phyloP scores from a whole-genome alignment of 371 early-diverging fungal species.

The Mortierella sp. region DNA sequence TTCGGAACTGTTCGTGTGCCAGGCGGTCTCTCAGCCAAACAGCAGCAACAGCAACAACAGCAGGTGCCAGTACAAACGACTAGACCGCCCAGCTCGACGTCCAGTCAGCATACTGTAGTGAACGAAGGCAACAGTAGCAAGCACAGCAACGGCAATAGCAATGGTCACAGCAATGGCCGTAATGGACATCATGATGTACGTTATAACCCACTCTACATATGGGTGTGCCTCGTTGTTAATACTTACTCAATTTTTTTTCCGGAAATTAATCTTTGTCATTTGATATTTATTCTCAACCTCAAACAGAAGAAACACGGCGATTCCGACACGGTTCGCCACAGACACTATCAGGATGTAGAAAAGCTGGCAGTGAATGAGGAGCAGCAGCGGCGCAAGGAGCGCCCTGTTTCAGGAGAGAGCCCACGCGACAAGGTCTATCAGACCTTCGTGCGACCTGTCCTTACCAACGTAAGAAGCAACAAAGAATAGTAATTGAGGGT shows the following conservation, averaged over 20 bases:
- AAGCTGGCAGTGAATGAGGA: conserved; percentile 37
- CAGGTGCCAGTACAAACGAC: conserved; percentile 1
- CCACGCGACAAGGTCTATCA: conserved; percentile 52
- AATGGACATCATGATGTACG: conserved; percentile 20
- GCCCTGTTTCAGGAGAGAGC: conserved; percentile 28
- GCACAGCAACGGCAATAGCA: not conserved
- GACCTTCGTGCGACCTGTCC: conserved; percentile 50
- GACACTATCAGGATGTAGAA: conserved; percentile 32
- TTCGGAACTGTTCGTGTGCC: conserved; percentile 69
- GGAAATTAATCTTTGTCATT: not conserved
- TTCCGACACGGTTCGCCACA: conserved; percentile 45
- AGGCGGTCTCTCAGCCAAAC: not conserved
- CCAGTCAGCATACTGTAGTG: conserved; percentile 22
- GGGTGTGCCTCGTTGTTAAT: no score
- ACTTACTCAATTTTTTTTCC: not conserved
- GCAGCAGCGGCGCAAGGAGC: conserved; percentile 29
- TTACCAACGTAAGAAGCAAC: conserved; percentile 31
- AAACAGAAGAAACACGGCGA: conserved; percentile 21
- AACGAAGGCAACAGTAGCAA: conserved; percentile 5
- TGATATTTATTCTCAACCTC: not conserved
- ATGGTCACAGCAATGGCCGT: conserved; percentile 26
- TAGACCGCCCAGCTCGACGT: conserved; percentile 33
- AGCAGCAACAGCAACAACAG: not conserved
- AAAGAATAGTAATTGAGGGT: not conserved
- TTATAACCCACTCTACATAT: not conserved